Conservation (phyloP, 2,329 filamentous ascomycete genomes). For the Sporothrix inflata region DNA sequence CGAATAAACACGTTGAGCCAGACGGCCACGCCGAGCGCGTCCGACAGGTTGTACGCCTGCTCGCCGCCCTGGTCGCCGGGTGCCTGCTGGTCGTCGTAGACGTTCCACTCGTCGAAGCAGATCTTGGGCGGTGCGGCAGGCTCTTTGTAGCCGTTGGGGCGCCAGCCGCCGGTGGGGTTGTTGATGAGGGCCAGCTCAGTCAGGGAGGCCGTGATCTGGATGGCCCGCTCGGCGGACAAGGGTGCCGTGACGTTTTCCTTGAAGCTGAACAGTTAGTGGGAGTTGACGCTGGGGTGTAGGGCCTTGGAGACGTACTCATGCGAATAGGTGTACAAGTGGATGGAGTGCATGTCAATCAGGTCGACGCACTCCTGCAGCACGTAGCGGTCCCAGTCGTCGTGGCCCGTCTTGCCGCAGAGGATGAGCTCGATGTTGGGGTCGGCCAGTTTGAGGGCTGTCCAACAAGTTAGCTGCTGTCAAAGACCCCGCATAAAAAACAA, state of each 20-base stretch:
- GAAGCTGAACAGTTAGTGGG: neutral
- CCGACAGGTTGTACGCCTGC: conserved; percentile 73
- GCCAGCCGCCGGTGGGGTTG: neutral
- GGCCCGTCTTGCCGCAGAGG: conserved; percentile 73
- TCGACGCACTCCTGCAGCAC: conserved; percentile 70
- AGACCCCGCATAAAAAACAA: no score
- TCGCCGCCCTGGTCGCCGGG: conserved; percentile 73
- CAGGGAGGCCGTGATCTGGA: conserved; percentile 67
- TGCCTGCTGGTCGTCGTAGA: conserved; percentile 74
- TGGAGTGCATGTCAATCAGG: conserved; percentile 76
- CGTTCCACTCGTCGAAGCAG: conserved; percentile 86
- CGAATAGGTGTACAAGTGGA: conserved; percentile 75
- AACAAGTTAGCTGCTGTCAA: neutral
- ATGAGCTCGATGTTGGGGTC: conserved; percentile 72
- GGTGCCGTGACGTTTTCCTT: conserved; percentile 61
- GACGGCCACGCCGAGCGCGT: conserved; percentile 73
- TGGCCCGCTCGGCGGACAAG: conserved; percentile 70
- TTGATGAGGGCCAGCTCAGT: conserved; percentile 72
- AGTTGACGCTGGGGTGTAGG: no score
- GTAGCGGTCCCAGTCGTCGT: conserved; percentile 71
- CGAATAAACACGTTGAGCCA: conserved; percentile 79
- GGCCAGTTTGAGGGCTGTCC: conserved; percentile 63
- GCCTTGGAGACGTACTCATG: conserved; percentile 41
- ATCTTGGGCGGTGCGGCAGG: conserved; percentile 55
- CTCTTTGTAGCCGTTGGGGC: neutral